Conservation (phyloP, 2,329 filamentous ascomycete genomes). For the Tricladium varicosporioides region DNA sequence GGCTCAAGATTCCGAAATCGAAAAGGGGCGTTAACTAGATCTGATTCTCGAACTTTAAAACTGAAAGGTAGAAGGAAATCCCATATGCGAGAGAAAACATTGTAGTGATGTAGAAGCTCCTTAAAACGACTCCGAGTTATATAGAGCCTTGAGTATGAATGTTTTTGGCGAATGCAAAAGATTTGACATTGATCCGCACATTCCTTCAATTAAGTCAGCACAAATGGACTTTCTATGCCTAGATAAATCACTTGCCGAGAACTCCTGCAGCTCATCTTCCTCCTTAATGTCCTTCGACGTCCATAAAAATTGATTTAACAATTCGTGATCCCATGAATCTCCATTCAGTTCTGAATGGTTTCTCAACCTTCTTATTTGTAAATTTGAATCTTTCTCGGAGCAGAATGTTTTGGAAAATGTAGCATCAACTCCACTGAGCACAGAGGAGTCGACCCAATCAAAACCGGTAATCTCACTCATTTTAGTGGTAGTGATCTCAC, state of each 20-base stretch:
- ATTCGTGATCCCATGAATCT: too few relatives aligned
- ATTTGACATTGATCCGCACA: constrained; percentile 14
- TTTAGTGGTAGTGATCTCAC: background rate
- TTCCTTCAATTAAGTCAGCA: background rate
- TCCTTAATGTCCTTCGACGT: background rate
- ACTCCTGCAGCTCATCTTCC: background rate
- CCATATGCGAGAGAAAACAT: constrained; percentile 14
- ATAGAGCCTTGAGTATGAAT: constrained; percentile 14
- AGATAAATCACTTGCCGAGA: background rate
- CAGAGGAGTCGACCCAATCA: constrained; percentile 5
- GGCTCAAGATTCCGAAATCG: constrained; percentile 5
- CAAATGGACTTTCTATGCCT: too few relatives aligned
- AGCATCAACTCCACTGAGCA: constrained; percentile 1
- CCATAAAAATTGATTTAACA: too few relatives aligned
- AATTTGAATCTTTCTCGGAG: background rate
- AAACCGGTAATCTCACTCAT: background rate
- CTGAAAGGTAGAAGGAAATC: constrained; percentile 20
- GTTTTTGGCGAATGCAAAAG: constrained; percentile 14
- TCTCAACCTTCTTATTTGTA: background rate
- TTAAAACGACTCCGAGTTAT: constrained; percentile 13
- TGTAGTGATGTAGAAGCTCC: constrained; percentile 2
- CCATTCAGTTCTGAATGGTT: background rate
- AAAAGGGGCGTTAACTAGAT: constrained; percentile 13
- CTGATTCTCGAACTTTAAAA: constrained; percentile 17
- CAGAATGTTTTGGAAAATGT: constrained; percentile 5